Evolutionary conservation across 1,284 basidiomycete genomes (phyloP).

Genomic region (Gastroboletus turbinatus): DNA sequence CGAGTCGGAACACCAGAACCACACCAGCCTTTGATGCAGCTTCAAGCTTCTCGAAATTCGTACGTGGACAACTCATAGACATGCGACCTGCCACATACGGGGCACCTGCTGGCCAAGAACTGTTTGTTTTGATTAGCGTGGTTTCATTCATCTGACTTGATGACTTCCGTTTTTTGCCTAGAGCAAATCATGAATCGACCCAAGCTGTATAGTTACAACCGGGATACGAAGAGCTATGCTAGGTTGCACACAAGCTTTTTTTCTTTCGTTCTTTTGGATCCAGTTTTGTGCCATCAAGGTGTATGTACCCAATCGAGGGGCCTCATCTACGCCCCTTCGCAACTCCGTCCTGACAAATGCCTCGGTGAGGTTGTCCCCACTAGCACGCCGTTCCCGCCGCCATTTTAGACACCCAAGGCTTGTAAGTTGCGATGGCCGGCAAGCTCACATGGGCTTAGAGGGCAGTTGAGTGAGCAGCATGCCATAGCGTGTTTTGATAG

Average conservation of each 20-base stretch:
- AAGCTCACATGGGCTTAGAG: constrained; percentile 58
- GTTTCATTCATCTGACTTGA: too few species aligned
- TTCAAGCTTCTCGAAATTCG: too few species aligned
- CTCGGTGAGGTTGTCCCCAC: not conserved
- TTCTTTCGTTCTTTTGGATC: not conserved
- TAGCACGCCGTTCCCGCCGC: not conserved
- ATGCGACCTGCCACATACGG: too few species aligned
- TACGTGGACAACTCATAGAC: too few species aligned
- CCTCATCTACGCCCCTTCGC: not conserved
- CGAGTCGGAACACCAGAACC: too few species aligned
- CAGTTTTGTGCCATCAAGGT: not conserved
- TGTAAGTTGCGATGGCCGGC: not conserved
- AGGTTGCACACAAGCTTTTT: too few species aligned
- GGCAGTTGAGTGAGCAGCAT: constrained; percentile 90
- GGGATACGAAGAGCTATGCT: too few species aligned
- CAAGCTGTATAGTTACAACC: not conserved
- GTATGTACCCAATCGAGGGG: not conserved
- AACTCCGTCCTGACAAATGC: not conserved
- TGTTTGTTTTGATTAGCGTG: too few species aligned
- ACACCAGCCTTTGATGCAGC: too few species aligned
- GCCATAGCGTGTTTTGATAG: constrained; percentile 88
- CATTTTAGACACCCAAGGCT: not conserved
- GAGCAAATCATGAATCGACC: not conserved
- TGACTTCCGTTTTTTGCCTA: too few species aligned
- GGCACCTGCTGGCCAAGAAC: too few species aligned